Conservation (phyloP, 2,329 filamentous ascomycete species). For the Verticillium nubilum region DNA sequence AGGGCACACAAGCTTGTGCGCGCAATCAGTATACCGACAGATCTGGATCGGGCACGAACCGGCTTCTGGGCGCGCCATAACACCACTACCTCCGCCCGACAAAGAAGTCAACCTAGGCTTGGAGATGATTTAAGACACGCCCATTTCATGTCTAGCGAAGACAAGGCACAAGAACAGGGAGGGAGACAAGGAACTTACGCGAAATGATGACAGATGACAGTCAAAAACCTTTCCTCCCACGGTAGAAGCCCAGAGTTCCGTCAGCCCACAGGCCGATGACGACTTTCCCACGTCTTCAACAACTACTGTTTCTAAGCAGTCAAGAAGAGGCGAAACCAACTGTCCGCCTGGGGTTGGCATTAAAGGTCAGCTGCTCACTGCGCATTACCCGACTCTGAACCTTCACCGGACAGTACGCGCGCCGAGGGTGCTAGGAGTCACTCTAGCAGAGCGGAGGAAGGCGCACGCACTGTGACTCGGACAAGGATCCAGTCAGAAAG, state of each 20-base stretch:
- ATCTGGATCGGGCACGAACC: not conserved
- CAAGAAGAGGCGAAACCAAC: not conserved
- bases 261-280: not conserved
- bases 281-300: not conserved
- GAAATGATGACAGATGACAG: not conserved
- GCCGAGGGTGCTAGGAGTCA: not conserved
- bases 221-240: not conserved
- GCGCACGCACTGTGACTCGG: not conserved
- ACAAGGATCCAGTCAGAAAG: not conserved
- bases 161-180: not conserved
- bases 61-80: not conserved
- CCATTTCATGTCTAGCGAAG: not conserved
- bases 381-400: not conserved
- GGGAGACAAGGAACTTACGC: not conserved
- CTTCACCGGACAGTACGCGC: not conserved
- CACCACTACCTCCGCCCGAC: not conserved
- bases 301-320: not conserved
- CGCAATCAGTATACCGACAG: not conserved
- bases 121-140: not conserved
- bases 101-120: not conserved
- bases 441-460: not conserved
- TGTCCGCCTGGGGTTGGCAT: not conserved
- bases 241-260: not conserved
- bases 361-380: not conserved
- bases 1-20: not conserved